Evolutionary conservation across 225 moss, liverwort and hornwort genomes (phyloP), one percentile per base, ranked within the genome.

Genomic region (Pleurozium schreberi): DNA sequence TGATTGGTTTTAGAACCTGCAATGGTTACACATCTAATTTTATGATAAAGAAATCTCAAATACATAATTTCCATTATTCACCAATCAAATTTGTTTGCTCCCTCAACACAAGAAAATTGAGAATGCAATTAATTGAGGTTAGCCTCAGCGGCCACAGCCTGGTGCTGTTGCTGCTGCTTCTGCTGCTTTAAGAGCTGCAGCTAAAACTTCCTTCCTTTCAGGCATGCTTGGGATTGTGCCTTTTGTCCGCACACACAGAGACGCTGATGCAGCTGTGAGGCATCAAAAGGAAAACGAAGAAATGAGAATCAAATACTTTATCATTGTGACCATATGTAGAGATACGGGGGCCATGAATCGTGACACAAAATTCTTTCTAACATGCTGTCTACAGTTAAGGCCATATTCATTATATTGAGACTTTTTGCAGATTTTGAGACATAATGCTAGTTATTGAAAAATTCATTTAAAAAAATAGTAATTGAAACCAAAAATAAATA

Each of bases 221-320:
- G 96, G 93, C 96, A 96, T 95, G 90, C 97, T 96, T 89, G 95
- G 95, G 53, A 97, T 95, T 61, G 95, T 66, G 38, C 96, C 95
- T 91, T 96, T 95, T 14, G 89, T 92, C 85, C 91, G 86, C 68
- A 97, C 93, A 86, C 95, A 92, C 19, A 95, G 82, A 61, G 97
- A 96, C 10, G 92, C 97, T 86, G 96, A 88, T 84, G 92, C 95
- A 89, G 96, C 95, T 96, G 93, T 50, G 82, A 90, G 70, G 53
- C 45, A 75, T 28, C 78, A 57, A 74, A 85, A 58, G 22, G 33
- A 13, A 58, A 64, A 83, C 49, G 81, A 40, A 6, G n/a, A 80
- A 27, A 30, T 58, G 45, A 58, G 30, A 77, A 67, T 84, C 36
- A 84, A 33, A 40, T 40, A 40, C 58, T 79, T 58, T 80, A 18